phyloP scores from a whole-genome alignment of 179 eudicot genomes.

The Amaranthus tricolor region DNA sequence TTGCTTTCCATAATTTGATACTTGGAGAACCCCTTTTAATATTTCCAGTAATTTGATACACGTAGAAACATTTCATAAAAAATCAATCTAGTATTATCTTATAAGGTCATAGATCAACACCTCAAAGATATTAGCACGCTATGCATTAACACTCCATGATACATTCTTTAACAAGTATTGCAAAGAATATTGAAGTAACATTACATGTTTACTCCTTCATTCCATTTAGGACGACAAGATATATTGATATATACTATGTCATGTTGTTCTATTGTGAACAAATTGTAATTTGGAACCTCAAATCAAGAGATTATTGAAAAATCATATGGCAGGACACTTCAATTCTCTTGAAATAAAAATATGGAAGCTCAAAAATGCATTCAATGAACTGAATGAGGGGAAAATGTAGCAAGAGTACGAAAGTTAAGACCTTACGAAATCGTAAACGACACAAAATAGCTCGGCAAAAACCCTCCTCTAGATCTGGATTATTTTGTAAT shows the following conservation, averaged over 20 bases:
- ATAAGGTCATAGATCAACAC: not conserved
- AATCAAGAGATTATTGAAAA: not conserved
- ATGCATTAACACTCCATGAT: not conserved
- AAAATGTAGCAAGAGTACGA: conserved; percentile 29
- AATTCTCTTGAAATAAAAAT: conserved; percentile 1
- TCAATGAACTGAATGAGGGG: not conserved
- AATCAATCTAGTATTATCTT: not conserved
- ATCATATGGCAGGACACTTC: not conserved
- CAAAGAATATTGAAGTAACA: not conserved
- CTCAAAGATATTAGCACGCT: not conserved
- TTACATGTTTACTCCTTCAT: not conserved
- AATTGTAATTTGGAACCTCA: not conserved
- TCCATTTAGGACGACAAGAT: not conserved
- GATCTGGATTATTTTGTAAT: conserved; percentile 66
- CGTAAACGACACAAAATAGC: conserved; percentile 93
- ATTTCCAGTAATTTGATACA: not conserved
- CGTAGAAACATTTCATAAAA: not conserved
- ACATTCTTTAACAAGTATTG: not conserved
- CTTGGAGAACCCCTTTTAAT: too few relatives aligned
- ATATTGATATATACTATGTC: not conserved
- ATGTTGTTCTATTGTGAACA: not conserved
- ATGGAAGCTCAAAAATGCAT: not conserved
- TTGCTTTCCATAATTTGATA: too few relatives aligned
- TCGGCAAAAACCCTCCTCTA: conserved; percentile 92
- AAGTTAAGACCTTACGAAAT: conserved; percentile 98